Base-by-base conservation (phyloP, 768 basidiomycete species). In the Neoboletus brunneissimus region DNA sequence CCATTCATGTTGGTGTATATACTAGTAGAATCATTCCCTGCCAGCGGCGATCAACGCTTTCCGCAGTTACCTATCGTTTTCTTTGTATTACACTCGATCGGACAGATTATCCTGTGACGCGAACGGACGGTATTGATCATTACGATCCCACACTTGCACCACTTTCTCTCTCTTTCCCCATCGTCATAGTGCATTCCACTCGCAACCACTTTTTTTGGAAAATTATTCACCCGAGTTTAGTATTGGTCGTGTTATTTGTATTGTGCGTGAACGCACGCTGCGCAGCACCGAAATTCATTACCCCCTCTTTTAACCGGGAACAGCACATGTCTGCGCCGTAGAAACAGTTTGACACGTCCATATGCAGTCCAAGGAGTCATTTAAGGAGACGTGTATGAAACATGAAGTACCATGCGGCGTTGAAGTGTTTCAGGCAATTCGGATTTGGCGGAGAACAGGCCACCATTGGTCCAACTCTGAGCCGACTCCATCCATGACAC, bases 121-220 rank as follows among this genome's bases (percentile, higher is more conserved):
- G 48, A 50, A 64, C 32, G 52, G 63, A 61, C 56, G 37, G 34
- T 55, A 22, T 43, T 43, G 40, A 51, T 53, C 48, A 13, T n/a
- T n/a, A 34, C 48, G 4, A 29, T 22, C 5, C 12, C 44, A 58
- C 18, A 35, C 23, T 20, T 8, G 37, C 58, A 31, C 42, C 27
- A 15, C 12, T 13, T 38, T 34, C 23, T 27, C 22, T 18, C 42
- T 11, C 8, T 31, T 47, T 44, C 13, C 16, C 15, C 10, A 12
- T 37, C 23, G 35, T 22, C n/a, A 45, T 3, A 13, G 6, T 27
- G 35, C 23, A 25, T 51, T 37, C 3, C 29, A 44, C 42, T 25
- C 32, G 35, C 42, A 23, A 20, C 31, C 29, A 1, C 8, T 12
- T 4, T 8, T 29, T 29, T 6, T 7, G 5, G 13, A 8, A 34